Percentiles rank a stretch among this genome's conserved stretches.
Conservation (phyloP, 345 rosid species). For the Eucalyptus decipiens region DNA sequence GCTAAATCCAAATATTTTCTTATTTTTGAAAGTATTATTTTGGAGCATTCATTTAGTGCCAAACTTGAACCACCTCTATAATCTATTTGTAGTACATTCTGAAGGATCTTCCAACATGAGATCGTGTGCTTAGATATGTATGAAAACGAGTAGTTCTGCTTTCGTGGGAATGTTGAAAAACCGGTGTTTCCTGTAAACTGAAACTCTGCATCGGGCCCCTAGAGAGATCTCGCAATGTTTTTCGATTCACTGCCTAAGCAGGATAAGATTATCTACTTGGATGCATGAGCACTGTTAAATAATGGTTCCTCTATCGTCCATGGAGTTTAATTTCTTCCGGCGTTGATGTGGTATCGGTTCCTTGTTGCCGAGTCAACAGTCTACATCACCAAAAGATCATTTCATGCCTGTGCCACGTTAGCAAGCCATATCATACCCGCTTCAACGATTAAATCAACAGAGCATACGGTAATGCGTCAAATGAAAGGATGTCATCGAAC, state of each 20-base stretch:
- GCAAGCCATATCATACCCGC: neutral
- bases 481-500: neutral
- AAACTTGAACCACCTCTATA: neutral
- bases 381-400: neutral
- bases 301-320: neutral
- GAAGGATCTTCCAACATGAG: neutral
- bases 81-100: neutral
- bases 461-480: neutral
- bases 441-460: neutral
- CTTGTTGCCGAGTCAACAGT: neutral
- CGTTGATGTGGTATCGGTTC: neutral
- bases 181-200: neutral
- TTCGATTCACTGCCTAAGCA: rapidly evolving
- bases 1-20: neutral
- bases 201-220: neutral
- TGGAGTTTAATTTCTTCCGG: neutral
- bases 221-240: neutral
- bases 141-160: neutral
- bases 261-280: neutral
- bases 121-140: neutral
- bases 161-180: neutral
- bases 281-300: neutral
- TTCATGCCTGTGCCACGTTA: rapidly evolving
- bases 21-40: neutral
- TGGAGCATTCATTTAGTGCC: neutral